Conservation (phyloP, 805 yeast species). For the Lipomyces orientalis region DNA sequence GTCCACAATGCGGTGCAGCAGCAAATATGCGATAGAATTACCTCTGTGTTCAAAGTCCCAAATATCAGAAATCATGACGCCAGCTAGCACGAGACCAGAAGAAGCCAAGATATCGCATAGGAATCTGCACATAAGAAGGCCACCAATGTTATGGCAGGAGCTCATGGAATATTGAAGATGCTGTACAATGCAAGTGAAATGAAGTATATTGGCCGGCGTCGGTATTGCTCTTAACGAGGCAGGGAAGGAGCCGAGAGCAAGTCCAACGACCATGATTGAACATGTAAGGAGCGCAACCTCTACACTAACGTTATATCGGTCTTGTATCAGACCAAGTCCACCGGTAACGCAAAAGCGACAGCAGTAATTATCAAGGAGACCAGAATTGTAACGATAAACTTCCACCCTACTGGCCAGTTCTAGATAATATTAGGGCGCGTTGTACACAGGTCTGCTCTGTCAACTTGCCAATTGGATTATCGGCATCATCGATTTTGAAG, state of each 20-base stretch:
- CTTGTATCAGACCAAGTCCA: conserved; percentile 68
- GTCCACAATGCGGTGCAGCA: conserved; percentile 90
- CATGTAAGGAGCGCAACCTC: conserved; percentile 82
- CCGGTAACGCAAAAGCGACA: conserved; percentile 92
- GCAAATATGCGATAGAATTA: conserved; percentile 88
- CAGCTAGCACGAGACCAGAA: conserved; percentile 81
- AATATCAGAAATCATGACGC: conserved; percentile 88
- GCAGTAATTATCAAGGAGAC: conserved; percentile 76
- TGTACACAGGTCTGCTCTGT: not conserved
- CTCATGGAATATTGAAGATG: conserved; percentile 85
- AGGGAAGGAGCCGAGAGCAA: conserved; percentile 83
- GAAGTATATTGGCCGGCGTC: conserved; percentile 81
- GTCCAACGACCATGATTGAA: conserved; percentile 86
- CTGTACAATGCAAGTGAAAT: conserved; percentile 74
- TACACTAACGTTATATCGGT: conserved; percentile 68
- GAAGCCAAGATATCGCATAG: conserved; percentile 84
- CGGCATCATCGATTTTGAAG: conserved; percentile 76
- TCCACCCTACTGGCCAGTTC: conserved; percentile 16
- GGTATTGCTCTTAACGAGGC: conserved; percentile 83
- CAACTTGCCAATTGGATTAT: conserved; percentile 64
- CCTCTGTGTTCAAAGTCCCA: conserved; percentile 80
- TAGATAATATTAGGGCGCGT: not conserved
- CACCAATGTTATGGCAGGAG: conserved; percentile 77
- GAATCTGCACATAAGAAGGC: conserved; percentile 79
- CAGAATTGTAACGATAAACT: conserved; percentile 59